Conservation (phyloP, 2,329 filamentous ascomycete species). For the Pseudocercospora ulei region DNA sequence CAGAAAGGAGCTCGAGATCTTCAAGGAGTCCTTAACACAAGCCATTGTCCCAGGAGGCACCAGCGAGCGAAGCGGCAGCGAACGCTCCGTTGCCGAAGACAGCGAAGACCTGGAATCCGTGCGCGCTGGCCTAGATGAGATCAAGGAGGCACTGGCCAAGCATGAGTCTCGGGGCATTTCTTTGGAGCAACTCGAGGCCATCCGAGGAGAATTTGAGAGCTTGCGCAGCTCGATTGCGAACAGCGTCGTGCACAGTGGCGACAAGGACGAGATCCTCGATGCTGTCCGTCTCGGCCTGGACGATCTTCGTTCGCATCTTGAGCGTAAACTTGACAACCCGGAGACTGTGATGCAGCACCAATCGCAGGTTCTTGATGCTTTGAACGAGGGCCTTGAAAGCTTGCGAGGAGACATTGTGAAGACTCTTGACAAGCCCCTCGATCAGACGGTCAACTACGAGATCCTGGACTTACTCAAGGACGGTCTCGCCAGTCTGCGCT, state of each 20-base stretch:
- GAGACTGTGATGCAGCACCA: constrained; percentile 46
- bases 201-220: constrained; percentile 45
- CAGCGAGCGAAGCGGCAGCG: constrained; percentile 10
- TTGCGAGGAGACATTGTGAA: constrained; percentile 66
- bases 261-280: constrained; percentile 44
- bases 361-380: constrained; percentile 51
- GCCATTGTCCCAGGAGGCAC: constrained; percentile 36
- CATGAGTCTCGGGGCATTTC: constrained; percentile 32
- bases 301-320: constrained; percentile 42
- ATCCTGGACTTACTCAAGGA: constrained; percentile 77
- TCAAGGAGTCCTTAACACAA: constrained; percentile 39
- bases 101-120: constrained; percentile 26
- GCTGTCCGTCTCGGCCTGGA: constrained; percentile 44
- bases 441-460: constrained; percentile 77
- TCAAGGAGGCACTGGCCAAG: constrained; percentile 33
- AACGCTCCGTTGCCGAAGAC: constrained; percentile 9
- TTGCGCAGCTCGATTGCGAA: constrained; percentile 38
- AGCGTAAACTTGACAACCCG: constrained; percentile 46
- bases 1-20: constrained; percentile 38
- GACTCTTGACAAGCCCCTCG: constrained; percentile 66
- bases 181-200: constrained; percentile 46
- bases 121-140: constrained; percentile 33
- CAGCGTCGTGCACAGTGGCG: constrained; percentile 36
- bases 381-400: constrained; percentile 61
- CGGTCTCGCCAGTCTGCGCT: constrained; percentile 64